A percentile compares a stretch with the other conserved stretches of the same genome.
These are phyloP conservation scores for Nakaseomyces delphensis DNA, from an alignment of 1,139 yeast species.

Conservation along the genomic window DNA sequence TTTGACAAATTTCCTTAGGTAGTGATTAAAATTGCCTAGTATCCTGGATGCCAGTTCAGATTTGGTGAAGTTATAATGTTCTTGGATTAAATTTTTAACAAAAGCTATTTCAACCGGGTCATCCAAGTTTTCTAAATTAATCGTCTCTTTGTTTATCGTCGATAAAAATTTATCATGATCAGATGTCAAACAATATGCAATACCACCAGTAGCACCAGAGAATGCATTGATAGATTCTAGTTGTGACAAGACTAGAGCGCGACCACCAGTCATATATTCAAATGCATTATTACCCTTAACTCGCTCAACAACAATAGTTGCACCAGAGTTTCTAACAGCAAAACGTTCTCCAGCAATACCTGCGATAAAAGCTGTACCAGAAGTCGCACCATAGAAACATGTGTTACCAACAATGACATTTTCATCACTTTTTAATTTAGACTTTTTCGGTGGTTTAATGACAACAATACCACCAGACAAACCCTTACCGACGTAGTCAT, in stretches of 20 bases:
- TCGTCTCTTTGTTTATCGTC: conserved; percentile 74
- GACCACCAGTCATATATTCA: conserved; percentile 99
- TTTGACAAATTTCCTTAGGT: conserved; percentile 83
- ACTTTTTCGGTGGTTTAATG: conserved; percentile 82
- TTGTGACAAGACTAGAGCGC: conserved; percentile 84
- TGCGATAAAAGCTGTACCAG: conserved; percentile 87
- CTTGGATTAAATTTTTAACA: conserved; percentile 87
- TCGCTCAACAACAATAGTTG: conserved; percentile 93
- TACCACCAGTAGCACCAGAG: conserved; percentile 99
- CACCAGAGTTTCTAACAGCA: conserved; percentile 98
- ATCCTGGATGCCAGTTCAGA: conserved; percentile 84
- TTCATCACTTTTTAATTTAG: conserved; percentile 86
- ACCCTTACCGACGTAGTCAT: conserved; percentile 97
- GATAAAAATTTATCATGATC: conserved; percentile 76
- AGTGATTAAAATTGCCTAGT: conserved; percentile 77
- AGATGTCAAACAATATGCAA: conserved; percentile 90
- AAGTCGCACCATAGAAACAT: conserved; percentile 95
- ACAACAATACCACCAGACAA: conserved; percentile 90
- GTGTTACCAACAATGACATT: conserved; percentile 96
- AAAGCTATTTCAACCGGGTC: conserved; percentile 94
- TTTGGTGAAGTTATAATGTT: conserved; percentile 89
- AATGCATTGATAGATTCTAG: conserved; percentile 90
- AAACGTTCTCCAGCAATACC: conserved; percentile 99
- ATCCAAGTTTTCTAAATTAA: conserved; percentile 64
- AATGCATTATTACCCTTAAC: conserved; percentile 94